Conservation (phyloP, 768 basidiomycete species). For the Boletus huronensis region DNA sequence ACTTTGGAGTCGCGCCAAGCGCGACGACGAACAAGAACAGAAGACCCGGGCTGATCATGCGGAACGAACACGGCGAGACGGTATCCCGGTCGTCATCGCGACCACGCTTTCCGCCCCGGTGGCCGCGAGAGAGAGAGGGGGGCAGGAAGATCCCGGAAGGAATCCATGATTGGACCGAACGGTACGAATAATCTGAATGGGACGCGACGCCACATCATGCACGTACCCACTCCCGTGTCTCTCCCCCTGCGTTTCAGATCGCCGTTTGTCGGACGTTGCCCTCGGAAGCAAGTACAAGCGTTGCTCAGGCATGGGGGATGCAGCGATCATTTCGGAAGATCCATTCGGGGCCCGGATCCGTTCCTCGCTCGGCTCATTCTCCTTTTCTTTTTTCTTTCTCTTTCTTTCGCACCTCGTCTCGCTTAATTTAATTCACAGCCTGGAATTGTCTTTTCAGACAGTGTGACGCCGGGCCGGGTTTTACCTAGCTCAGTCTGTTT, state of each 20-base stretch:
- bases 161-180: not conserved
- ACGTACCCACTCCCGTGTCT: not conserved
- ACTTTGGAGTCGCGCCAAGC: not conserved
- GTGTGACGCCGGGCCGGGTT: not conserved
- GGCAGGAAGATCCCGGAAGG: not conserved
- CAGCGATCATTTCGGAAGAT: not conserved
- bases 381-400: not conserved
- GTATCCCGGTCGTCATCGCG: constrained; percentile 31
- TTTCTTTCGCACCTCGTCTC: not conserved
- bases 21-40: not conserved
- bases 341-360: not conserved
- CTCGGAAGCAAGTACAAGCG: not conserved
- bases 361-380: not conserved
- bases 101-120: constrained; percentile 11
- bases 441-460: not conserved
- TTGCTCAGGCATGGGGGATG: not conserved
- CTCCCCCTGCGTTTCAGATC: constrained; percentile 9
- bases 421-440: not conserved
- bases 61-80: constrained; percentile 29
- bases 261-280: not conserved
- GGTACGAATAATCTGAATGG: not conserved
- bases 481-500: not conserved
- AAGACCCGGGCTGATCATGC: constrained; percentile 29
- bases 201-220: not conserved
- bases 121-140: constrained; percentile 2